Conservation (phyloP, 495 filamentous ascomycete species). For the Penicillium antarcticum region DNA sequence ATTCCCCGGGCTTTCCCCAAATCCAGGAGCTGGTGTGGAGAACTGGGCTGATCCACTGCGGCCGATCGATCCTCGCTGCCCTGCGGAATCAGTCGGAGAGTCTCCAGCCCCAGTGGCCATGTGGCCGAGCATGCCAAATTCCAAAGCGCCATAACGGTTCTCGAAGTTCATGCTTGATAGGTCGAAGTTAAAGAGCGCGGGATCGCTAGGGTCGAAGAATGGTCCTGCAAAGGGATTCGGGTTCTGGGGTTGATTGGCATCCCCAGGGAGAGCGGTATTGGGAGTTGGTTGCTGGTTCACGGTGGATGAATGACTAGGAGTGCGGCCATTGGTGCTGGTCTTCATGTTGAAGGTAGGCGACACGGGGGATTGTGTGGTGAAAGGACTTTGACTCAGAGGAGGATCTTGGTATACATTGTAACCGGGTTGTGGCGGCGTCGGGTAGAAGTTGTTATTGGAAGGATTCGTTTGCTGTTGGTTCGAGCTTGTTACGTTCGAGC, state of each 20-base stretch:
- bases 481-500: slow-evolving; percentile 20
- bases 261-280: slow-evolving; percentile 30
- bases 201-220: slow-evolving; percentile 86
- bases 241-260: slow-evolving; percentile 34
- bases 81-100: slow-evolving; percentile 62
- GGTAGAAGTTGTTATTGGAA: slow-evolving; percentile 28
- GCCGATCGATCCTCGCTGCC: slow-evolving; percentile 47
- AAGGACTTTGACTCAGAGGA: slow-evolving; percentile 46
- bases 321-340: slow-evolving; percentile 34
- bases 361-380: slow-evolving; percentile 65
- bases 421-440: slow-evolving; percentile 29
- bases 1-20: slow-evolving; percentile 43
- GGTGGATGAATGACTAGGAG: slow-evolving; percentile 34
- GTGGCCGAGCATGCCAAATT: slow-evolving; percentile 91
- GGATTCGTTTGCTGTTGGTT: slow-evolving; percentile 23
- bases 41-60: slow-evolving; percentile 48
- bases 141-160: slow-evolving; percentile 88
- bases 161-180: slow-evolving; percentile 91
- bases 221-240: slow-evolving; percentile 52
- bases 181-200: slow-evolving; percentile 89
- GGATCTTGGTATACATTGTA: slow-evolving; percentile 42
- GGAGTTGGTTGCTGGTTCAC: slow-evolving; percentile 35
- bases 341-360: slow-evolving; percentile 61
- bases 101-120: slow-evolving; percentile 86
- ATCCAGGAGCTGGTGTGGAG: slow-evolving; percentile 37